Percentiles rank a stretch among this genome's conserved stretches.
phyloP scores from a whole-genome alignment of 768 basidiomycete species.

The Sutorius australiensis region DNA sequence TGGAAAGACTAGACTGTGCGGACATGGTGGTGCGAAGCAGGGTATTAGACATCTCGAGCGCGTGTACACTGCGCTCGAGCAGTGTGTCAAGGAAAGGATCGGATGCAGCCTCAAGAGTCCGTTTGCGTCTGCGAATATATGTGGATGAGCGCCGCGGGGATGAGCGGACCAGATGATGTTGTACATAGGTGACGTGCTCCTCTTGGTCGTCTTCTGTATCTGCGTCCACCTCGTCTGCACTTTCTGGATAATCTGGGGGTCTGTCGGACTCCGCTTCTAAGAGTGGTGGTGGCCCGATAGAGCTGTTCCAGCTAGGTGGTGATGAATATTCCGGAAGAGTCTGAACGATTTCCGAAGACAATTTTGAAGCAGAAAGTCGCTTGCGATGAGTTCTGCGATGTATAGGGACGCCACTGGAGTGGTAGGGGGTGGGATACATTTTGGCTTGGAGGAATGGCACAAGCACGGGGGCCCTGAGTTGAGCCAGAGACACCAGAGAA shows the following conservation, averaged over 20 bases:
- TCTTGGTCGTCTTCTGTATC: slow-evolving; percentile 48
- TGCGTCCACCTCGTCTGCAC: slow-evolving; percentile 72
- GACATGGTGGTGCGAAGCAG: slow-evolving; percentile 73
- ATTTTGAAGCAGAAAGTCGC: slow-evolving; percentile 50
- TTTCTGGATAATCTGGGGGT: slow-evolving; percentile 75
- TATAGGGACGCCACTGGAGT: slow-evolving; percentile 7
- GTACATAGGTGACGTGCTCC: slow-evolving; percentile 18
- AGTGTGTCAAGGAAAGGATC: slow-evolving; percentile 73
- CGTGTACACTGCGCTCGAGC: slow-evolving; percentile 77
- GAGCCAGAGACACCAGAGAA: slow-evolving; percentile 11
- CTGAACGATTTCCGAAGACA: slow-evolving; percentile 64
- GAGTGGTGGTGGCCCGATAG: slow-evolving; percentile 16
- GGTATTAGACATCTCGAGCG: slow-evolving; percentile 81
- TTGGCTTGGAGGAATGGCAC: neutral
- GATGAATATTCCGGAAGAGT: slow-evolving; percentile 64
- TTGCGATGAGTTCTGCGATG: slow-evolving; percentile 48
- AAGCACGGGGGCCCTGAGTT: neutral
- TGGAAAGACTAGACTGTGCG: slow-evolving; percentile 55
- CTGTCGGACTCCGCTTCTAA: slow-evolving; percentile 45
- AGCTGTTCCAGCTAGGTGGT: slow-evolving; percentile 25
- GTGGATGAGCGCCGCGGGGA: slow-evolving; percentile 32
- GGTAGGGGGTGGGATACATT: slow-evolving; percentile 15
- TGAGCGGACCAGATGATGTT: slow-evolving; percentile 28
- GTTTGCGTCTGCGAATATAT: slow-evolving; percentile 26
- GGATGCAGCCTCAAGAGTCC: slow-evolving; percentile 23